Evolutionary conservation across 108 stramenopile species (phyloP).

Genomic region (Cyclotella choctawhatcheeana): DNA sequence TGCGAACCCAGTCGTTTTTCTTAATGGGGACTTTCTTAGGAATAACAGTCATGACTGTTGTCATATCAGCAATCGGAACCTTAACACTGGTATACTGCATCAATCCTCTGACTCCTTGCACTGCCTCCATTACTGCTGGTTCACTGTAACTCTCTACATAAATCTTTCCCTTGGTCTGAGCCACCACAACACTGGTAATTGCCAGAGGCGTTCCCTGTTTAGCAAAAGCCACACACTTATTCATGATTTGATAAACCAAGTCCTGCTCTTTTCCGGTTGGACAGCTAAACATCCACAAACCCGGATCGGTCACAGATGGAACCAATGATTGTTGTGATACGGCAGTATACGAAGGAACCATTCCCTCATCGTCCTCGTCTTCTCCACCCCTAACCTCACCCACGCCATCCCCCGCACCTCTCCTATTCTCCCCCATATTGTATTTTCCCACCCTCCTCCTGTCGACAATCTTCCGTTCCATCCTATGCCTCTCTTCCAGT

Average conservation of each 20-base stretch:
- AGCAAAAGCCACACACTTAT: conserved; percentile 90
- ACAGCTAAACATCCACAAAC: conserved; percentile 93
- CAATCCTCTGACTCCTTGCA: conserved; percentile 89
- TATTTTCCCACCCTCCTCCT: conserved; percentile 36
- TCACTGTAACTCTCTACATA: conserved; percentile 95
- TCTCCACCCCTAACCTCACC: conserved; percentile 14
- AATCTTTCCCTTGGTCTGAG: conserved; percentile 88
- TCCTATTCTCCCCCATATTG: conserved; percentile 11
- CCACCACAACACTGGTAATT: conserved; percentile 88
- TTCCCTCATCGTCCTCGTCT: conserved; percentile 50
- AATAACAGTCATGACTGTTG: conserved; percentile 92
- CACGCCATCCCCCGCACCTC: conserved; percentile 5
- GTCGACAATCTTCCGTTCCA: conserved; percentile 61
- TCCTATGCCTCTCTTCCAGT: conserved; percentile 85
- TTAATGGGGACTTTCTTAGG: conserved; percentile 92
- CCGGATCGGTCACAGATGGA: conserved; percentile 94
- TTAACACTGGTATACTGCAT: conserved; percentile 83
- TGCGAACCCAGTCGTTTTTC: conserved; percentile 95
- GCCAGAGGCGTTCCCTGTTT: conserved; percentile 80
- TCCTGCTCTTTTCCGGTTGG: conserved; percentile 89
- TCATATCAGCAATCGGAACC: conserved; percentile 95
- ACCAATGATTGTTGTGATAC: conserved; percentile 92
- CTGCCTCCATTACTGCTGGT: conserved; percentile 90
- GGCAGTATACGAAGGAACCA: conserved; percentile 58
- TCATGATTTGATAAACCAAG: conserved; percentile 93